phyloP scores from a whole-genome alignment of 257 asterid species.

The Solanum microdontum region DNA sequence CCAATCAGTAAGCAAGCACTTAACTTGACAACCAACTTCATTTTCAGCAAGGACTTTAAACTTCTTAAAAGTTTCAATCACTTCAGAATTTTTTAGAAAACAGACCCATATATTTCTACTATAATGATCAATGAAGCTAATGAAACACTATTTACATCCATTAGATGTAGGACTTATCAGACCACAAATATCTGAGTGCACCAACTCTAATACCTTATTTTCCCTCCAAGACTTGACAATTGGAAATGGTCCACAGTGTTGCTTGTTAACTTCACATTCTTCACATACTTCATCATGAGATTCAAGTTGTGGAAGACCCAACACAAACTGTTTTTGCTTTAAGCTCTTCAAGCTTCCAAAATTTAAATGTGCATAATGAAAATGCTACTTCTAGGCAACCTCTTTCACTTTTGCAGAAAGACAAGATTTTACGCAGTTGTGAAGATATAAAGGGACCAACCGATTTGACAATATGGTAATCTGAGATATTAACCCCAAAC shows the following conservation, averaged over 20 bases:
- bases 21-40: not conserved
- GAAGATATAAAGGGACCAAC: not conserved
- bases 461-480: not conserved
- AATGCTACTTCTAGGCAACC: not conserved
- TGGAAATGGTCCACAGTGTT: not conserved
- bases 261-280: not conserved
- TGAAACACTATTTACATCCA: not conserved
- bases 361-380: not conserved
- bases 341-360: not conserved
- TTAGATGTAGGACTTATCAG: not conserved
- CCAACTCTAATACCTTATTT: not conserved
- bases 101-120: not conserved
- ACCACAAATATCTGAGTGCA: not conserved
- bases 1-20: not conserved
- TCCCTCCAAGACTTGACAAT: not conserved
- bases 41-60: not conserved
- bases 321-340: not conserved
- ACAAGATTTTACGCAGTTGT: not conserved
- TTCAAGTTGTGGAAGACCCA: not conserved
- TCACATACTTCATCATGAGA: not conserved
- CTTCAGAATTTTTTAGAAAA: not conserved
- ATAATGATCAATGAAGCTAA: not conserved
- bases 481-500: not conserved
- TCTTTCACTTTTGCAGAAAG: not conserved
- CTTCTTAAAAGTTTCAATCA: not conserved